Base-by-base conservation (phyloP, 176 grass and related monocot genomes). In the Ananas comosus region DNA sequence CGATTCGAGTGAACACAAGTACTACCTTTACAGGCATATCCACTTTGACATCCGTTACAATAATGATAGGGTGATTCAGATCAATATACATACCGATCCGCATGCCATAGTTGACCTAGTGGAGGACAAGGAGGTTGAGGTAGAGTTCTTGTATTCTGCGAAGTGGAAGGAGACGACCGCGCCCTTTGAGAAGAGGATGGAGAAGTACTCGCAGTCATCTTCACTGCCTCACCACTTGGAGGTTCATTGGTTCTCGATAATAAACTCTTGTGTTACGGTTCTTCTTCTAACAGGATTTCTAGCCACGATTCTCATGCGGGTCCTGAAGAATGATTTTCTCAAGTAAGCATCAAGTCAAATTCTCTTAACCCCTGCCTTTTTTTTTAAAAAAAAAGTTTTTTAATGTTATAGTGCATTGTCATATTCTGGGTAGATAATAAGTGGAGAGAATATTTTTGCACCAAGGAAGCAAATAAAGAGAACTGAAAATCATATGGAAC, bases 241-340 rank as follows among this genome's bases (percentile, higher is more conserved):
- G 78, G 89, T 96, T 49, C 92, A 96, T 77, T 96, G 92, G 92
- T 96, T 96, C 64, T 96, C 92, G 0, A 96, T 96, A 29, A 96
- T 96, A 64, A 96, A 96, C 71, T 96, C 92, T 12, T 96, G 92
- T 54, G 92, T 96, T 12, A 96, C 92, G 0, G 92, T 92, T 71
- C 83, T 96, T 16, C 77, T 96, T 19, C 72, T 96, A 13, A 96
- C 89, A 64, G 92, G 92, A 19, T 96, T 96, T 67, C 70, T 96
- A 68, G 92, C 92, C 0, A 96, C 92, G 12, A 96, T 96, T 81
- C 88, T 96, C 68, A 96, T 96, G 93, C 83, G 93, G 12, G 93
- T 96, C 11, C 64, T 96, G 64, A 96, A 96, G 88, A 96, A 96
- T 71, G 89, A 96, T 81, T 96, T 92, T 78, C 79, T 92, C 21